These are phyloP conservation scores for Calocera viscosa DNA, from an alignment of 768 basidiomycete genomes.

Conservation along the genomic window DNA sequence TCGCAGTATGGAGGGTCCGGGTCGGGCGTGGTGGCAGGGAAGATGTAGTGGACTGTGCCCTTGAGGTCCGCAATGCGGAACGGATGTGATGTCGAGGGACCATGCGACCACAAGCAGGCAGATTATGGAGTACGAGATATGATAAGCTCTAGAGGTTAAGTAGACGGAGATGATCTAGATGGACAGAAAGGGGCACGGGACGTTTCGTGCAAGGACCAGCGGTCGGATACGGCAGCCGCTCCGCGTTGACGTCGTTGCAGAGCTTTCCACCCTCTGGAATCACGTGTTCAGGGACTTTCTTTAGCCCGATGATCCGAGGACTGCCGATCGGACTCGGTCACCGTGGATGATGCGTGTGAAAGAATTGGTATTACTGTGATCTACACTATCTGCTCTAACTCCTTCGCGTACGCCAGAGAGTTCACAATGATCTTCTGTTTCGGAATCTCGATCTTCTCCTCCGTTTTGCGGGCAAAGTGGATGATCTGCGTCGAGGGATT, in stretches of 20 bases:
- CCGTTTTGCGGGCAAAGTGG: slow-evolving; percentile 65
- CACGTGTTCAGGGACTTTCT: slow-evolving; percentile 8
- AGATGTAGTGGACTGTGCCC: background rate
- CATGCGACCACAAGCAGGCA: background rate
- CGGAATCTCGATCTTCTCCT: slow-evolving; percentile 74
- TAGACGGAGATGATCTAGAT: background rate
- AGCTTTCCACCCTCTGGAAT: background rate
- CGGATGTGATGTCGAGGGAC: background rate
- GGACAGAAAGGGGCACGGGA: background rate
- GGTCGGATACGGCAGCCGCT: background rate
- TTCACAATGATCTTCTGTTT: slow-evolving; percentile 71
- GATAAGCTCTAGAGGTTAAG: background rate
- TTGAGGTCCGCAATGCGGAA: background rate
- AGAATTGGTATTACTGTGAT: slow-evolving; percentile 22
- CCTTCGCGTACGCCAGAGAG: slow-evolving; percentile 67
- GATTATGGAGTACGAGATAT: background rate
- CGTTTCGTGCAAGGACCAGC: background rate
- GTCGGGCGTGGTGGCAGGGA: background rate
- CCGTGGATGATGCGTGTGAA: background rate
- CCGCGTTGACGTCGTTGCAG: slow-evolving; percentile 4
- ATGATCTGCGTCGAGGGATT: slow-evolving; percentile 57
- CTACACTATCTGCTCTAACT: slow-evolving; percentile 83
- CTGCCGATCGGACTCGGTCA: background rate
- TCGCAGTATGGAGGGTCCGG: background rate
- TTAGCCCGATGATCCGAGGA: background rate